phyloP scores from a whole-genome alignment of 2,329 filamentous ascomycete genomes.

The Exophiala lecanii-corni region DNA sequence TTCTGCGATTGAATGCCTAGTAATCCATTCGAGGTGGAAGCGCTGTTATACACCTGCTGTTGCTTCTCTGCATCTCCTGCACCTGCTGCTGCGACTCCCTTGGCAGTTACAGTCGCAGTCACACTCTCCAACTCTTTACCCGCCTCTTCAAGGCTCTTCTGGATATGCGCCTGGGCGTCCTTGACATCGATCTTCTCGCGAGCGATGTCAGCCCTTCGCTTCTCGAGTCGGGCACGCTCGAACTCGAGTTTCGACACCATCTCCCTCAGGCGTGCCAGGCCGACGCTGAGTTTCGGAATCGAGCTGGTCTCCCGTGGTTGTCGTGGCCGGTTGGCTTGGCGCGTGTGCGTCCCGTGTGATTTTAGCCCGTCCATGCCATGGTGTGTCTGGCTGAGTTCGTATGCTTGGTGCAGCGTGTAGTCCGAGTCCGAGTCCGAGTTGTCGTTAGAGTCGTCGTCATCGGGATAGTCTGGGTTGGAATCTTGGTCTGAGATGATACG shows the following conservation, averaged over 20 bases:
- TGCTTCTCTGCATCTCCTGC: neutral
- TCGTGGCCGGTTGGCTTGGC: constrained; percentile 17
- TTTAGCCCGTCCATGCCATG: constrained; percentile 73
- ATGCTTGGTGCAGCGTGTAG: constrained; percentile 65
- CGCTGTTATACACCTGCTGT: too few relatives aligned
- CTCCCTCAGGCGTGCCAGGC: constrained; percentile 19
- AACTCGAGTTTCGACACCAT: constrained; percentile 18
- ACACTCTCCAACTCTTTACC: constrained; percentile 21
- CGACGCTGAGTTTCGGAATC: constrained; percentile 23
- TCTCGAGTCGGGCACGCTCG: constrained; percentile 17
- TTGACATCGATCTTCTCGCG: constrained; percentile 19
- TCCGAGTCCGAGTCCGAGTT: constrained; percentile 50
- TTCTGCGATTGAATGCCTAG: neutral
- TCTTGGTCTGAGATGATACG: constrained; percentile 34
- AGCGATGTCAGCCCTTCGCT: constrained; percentile 17
- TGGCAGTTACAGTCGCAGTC: neutral
- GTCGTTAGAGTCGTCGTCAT: constrained; percentile 53
- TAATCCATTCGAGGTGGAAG: too few relatives aligned
- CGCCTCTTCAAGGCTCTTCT: constrained; percentile 21
- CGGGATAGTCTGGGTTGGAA: constrained; percentile 60
- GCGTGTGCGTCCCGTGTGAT: constrained; percentile 11
- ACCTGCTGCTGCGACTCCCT: neutral
- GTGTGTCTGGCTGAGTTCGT: constrained; percentile 79
- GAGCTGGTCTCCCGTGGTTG: constrained; percentile 23
- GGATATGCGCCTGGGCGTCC: constrained; percentile 18